Percentiles rank a stretch among this genome's conserved stretches.
Conservation (phyloP, 495 filamentous ascomycete species). For the Daldinia caldariorum region DNA sequence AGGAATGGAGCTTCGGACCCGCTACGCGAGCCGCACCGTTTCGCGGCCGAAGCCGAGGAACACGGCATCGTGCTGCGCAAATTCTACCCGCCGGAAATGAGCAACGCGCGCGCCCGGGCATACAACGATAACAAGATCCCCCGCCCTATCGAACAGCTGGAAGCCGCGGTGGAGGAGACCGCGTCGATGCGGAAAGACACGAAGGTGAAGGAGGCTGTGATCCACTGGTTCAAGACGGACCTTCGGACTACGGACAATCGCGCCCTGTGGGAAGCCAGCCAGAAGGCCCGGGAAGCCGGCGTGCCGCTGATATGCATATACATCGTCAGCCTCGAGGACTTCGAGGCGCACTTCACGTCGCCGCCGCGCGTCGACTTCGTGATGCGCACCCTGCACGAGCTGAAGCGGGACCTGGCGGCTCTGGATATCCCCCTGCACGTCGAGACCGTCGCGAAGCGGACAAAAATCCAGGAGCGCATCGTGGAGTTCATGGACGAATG, state of each 20-base stretch:
- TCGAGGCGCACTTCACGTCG: slow-evolving; percentile 80
- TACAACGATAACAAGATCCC: slow-evolving; percentile 74
- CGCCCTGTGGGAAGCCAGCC: slow-evolving; percentile 71
- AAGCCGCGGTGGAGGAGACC: slow-evolving; percentile 65
- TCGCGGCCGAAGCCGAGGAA: slow-evolving; percentile 63
- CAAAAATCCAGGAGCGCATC: slow-evolving; percentile 69
- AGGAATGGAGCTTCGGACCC: slow-evolving; percentile 39
- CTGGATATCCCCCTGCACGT: slow-evolving; percentile 84
- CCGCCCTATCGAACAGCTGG: slow-evolving; percentile 73
- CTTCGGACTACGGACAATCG: slow-evolving; percentile 79
- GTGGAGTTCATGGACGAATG: slow-evolving; percentile 74
- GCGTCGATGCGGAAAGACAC: slow-evolving; percentile 55
- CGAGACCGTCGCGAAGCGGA: slow-evolving; percentile 74
- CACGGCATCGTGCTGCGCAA: slow-evolving; percentile 77
- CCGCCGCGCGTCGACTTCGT: slow-evolving; percentile 81
- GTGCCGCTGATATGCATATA: slow-evolving; percentile 80
- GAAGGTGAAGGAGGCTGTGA: slow-evolving; percentile 68
- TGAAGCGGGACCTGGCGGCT: slow-evolving; percentile 72
- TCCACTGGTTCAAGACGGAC: slow-evolving; percentile 94
- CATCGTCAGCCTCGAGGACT: slow-evolving; percentile 85
- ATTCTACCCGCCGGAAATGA: slow-evolving; percentile 89
- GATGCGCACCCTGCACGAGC: slow-evolving; percentile 69
- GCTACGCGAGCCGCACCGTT: slow-evolving; percentile 54
- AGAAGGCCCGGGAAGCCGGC: slow-evolving; percentile 69
- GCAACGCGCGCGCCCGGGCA: slow-evolving; percentile 73